Evolutionary conservation across 169 alveolate genomes (phyloP), one percentile per base, ranked within the genome.

Genomic region (Plasmodium gaboni): DNA sequence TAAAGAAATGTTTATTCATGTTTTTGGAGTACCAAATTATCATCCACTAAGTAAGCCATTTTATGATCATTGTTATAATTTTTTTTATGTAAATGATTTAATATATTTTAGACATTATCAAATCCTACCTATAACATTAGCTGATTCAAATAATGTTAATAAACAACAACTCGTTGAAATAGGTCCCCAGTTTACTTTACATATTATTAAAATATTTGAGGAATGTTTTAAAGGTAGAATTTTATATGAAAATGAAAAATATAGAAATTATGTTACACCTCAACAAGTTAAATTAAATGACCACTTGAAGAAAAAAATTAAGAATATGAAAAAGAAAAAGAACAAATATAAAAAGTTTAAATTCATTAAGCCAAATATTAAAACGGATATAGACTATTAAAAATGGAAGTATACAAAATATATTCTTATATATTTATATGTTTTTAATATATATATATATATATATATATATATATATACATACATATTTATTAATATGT

Each of bases 41-140:
- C 99, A 98, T 92, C 99, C 99, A n/a, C 97, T 97, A 92, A 95
- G 98, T 87, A 97, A 96, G 92, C 99, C 99, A 19, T 98, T 97
- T 93, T 94, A 96, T 88, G 99, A 98, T 93, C 99, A 98, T 89
- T 96, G 98, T 57, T 94, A 97, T 24, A 92, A 97, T 61, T 97
- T 98, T 93, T 92, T 91, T 78, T 95, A 95, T 89, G 89, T 95
- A 51, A 97, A 97, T 69, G 96, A 95, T 42, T 95, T 95, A 73
- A 95, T 98, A 8, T 96, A 96, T 96, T 95, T 98, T 87, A 95
- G 99, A 72, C 98, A 97, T 89, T 97, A 97, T 92, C 98, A 98
- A 93, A 95, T 97, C 48, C 51, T 95, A 73, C 95, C 97, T 12
- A 70, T 68, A 46, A 95, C 94, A 4, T 95, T 92, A 64, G 87